A percentile compares a stretch with the other conserved stretches of the same genome.
phyloP scores from a whole-genome alignment of 331 rosid genomes.

The Cydonia oblonga region DNA sequence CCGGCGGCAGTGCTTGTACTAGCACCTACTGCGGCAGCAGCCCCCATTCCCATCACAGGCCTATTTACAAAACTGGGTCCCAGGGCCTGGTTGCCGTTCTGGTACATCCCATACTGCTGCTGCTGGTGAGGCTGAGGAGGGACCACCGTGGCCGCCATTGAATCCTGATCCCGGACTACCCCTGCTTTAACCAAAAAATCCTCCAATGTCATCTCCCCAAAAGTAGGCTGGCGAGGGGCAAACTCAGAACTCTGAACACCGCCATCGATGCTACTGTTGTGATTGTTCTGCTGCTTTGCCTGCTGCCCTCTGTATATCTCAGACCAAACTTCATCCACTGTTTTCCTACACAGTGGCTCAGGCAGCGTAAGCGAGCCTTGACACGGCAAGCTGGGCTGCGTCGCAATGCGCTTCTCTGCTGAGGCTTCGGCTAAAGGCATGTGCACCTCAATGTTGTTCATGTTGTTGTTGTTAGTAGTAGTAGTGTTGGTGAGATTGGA shows the following conservation, averaged over 20 bases:
- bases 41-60: slow-evolving; percentile 18
- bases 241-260: slow-evolving; percentile 30
- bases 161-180: slow-evolving; percentile 46
- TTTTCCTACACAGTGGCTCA: slow-evolving; percentile 59
- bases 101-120: slow-evolving; percentile 34
- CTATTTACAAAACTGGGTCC: slow-evolving; percentile 28
- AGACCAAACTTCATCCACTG: slow-evolving; percentile 94
- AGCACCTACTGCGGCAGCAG: not conserved
- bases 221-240: slow-evolving; percentile 62
- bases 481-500: not conserved
- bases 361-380: slow-evolving; percentile 75
- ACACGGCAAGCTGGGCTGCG: slow-evolving; percentile 47
- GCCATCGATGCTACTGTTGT: not conserved
- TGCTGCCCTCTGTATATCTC: slow-evolving; percentile 48
- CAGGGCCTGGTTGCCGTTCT: slow-evolving; percentile 8
- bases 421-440: not conserved
- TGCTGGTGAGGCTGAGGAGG: slow-evolving; percentile 13
- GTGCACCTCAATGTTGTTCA: not conserved
- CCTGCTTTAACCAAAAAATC: slow-evolving; percentile 93
- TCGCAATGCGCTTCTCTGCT: slow-evolving; percentile 21
- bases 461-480: not conserved
- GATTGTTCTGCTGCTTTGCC: slow-evolving; percentile 17
- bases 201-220: slow-evolving; percentile 90
- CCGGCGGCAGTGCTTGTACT: not conserved
- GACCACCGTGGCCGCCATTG: not conserved